These are phyloP conservation scores for Ganoderma sp. DNA, from an alignment of 1,284 basidiomycete genomes.

Conservation along the genomic window DNA sequence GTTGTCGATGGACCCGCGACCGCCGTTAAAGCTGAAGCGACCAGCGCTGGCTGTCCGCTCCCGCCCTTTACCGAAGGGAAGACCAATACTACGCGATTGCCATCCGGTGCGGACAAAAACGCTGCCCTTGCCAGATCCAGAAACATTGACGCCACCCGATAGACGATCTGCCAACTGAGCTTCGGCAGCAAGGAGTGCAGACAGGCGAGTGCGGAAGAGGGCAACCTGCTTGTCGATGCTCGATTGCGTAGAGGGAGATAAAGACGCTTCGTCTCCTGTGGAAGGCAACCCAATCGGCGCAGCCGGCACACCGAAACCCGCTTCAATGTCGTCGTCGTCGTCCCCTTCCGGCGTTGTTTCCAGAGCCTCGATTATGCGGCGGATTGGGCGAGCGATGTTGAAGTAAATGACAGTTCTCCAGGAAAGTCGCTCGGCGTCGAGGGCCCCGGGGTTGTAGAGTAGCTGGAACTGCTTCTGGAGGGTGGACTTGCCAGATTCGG, in stretches of 20 bases:
- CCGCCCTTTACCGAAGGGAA: slow-evolving; percentile 35
- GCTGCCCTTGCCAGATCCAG: slow-evolving; percentile 72
- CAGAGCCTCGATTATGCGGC: slow-evolving; percentile 72
- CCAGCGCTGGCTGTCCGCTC: slow-evolving; percentile 35
- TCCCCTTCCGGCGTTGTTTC: slow-evolving; percentile 70
- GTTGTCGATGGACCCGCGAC: slow-evolving; percentile 35
- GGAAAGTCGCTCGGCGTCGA: slow-evolving; percentile 78
- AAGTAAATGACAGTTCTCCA: slow-evolving; percentile 86
- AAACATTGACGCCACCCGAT: slow-evolving; percentile 71
- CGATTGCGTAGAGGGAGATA: slow-evolving; percentile 32
- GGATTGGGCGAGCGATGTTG: slow-evolving; percentile 78
- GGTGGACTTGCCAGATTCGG: slow-evolving; percentile 81
- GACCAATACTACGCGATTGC: slow-evolving; percentile 68
- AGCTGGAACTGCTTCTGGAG: slow-evolving; percentile 87
- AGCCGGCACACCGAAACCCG: slow-evolving; percentile 11
- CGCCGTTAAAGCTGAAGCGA: slow-evolving; percentile 37
- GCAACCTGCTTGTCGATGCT: slow-evolving; percentile 48
- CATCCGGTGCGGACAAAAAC: slow-evolving; percentile 80
- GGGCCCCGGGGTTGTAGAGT: slow-evolving; percentile 77
- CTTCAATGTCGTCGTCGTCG: slow-evolving; percentile 39
- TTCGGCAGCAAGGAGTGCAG: slow-evolving; percentile 66
- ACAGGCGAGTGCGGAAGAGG: slow-evolving; percentile 61
- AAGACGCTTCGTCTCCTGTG: slow-evolving; percentile 32
- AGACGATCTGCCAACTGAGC: slow-evolving; percentile 68
- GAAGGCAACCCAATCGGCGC: slow-evolving; percentile 12